These are phyloP conservation scores for Verticillium tricorpus DNA, from an alignment of 2,329 filamentous ascomycete genomes.

Conservation along the genomic window DNA sequence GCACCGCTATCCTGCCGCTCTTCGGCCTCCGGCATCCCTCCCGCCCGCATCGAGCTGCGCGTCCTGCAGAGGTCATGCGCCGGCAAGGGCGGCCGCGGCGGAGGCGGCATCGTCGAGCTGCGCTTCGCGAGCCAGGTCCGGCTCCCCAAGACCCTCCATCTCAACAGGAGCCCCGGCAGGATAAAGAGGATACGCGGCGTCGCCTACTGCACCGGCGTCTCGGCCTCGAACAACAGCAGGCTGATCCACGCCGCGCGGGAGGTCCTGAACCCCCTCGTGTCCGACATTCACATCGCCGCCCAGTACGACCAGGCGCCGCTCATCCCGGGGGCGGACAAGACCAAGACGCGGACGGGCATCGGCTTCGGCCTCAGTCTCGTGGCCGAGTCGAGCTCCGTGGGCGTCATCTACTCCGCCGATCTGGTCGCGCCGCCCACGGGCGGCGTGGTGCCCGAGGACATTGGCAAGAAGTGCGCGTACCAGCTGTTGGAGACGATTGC, in stretches of 20 bases:
- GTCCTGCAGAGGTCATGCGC: constrained; percentile 77
- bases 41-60: constrained; percentile 77
- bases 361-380: constrained; percentile 90
- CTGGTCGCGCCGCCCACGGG: constrained; percentile 70
- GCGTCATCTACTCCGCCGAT: constrained; percentile 85
- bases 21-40: constrained; percentile 77
- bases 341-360: constrained; percentile 68
- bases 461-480: constrained; percentile 82
- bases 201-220: constrained; percentile 88
- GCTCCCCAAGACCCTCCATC: constrained; percentile 87
- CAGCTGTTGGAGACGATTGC: constrained; percentile 81
- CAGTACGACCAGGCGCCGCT: constrained; percentile 67
- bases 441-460: constrained; percentile 81
- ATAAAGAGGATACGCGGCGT: constrained; percentile 89
- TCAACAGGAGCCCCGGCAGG: constrained; percentile 74
- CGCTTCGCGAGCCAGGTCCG: constrained; percentile 91
- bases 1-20: constrained; percentile 85
- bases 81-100: constrained; percentile 69
- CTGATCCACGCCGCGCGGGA: constrained; percentile 91
- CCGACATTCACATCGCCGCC: constrained; percentile 86
- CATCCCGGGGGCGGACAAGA: constrained; percentile 50
- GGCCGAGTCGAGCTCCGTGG: constrained; percentile 79
- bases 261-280: constrained; percentile 78
- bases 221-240: constrained; percentile 85
- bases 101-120: constrained; percentile 88